These are phyloP conservation scores for Cladosporium sp. DNA, from an alignment of 2,329 filamentous ascomycete species.

Conservation along the genomic window DNA sequence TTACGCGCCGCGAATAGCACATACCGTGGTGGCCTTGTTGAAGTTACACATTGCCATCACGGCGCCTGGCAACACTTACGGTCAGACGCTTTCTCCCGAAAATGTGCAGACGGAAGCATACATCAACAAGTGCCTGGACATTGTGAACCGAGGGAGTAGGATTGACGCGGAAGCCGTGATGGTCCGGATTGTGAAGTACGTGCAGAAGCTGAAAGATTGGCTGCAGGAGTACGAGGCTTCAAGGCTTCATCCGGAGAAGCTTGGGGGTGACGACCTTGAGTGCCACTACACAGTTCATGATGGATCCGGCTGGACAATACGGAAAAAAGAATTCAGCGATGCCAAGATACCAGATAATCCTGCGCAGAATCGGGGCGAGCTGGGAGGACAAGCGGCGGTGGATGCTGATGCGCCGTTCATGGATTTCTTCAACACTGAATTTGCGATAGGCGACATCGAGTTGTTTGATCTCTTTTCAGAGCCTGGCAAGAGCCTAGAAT, in stretches of 20 bases:
- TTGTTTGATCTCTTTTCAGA: slow-evolving; percentile 1
- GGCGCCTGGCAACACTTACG: slow-evolving; percentile 21
- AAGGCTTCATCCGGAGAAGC: not conserved
- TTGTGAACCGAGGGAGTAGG: not conserved
- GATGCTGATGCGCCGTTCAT: not conserved
- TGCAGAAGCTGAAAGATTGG: slow-evolving; percentile 4
- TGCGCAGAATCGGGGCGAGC: not conserved
- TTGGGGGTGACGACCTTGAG: too few relatives aligned
- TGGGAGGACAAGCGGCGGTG: not conserved
- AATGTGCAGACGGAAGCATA: slow-evolving; percentile 23
- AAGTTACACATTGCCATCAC: slow-evolving; percentile 25
- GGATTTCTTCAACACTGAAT: slow-evolving; percentile 1
- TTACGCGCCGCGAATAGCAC: slow-evolving; percentile 20
- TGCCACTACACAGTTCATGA: too few relatives aligned
- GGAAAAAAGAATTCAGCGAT: too few relatives aligned
- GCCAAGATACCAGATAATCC: too few relatives aligned
- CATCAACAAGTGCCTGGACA: slow-evolving; percentile 16
- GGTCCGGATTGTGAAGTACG: not conserved
- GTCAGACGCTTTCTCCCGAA: slow-evolving; percentile 21
- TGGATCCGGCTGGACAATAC: too few relatives aligned
- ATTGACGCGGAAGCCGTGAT: not conserved
- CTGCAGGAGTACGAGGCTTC: slow-evolving; percentile 8
- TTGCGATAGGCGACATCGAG: slow-evolving; percentile 1
- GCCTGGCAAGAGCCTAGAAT: not conserved
- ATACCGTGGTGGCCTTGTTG: slow-evolving; percentile 21